Conservation (phyloP, 2,329 filamentous ascomycete species). For the Leptographium radiaticola region DNA sequence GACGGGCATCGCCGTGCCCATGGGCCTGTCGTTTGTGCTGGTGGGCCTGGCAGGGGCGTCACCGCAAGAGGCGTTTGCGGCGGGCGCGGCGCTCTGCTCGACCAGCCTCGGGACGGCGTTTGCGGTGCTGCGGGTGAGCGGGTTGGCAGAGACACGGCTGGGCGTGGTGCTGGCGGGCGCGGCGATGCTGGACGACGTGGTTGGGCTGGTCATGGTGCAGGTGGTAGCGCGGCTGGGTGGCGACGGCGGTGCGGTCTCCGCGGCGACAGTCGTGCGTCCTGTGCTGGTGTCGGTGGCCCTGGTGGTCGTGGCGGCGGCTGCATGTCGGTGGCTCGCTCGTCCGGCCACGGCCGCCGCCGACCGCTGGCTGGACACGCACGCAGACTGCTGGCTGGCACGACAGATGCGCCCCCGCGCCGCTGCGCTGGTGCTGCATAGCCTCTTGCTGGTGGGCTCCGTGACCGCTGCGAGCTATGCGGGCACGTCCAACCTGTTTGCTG, state of each 20-base stretch:
- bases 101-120: slow-evolving; percentile 63
- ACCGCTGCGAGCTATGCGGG: slow-evolving; percentile 43
- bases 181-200: slow-evolving; percentile 73
- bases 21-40: slow-evolving; percentile 52
- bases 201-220: slow-evolving; percentile 65
- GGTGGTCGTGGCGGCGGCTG: slow-evolving; percentile 30
- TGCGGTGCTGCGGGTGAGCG: slow-evolving; percentile 33
- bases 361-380: slow-evolving; percentile 14
- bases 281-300: slow-evolving; percentile 38
- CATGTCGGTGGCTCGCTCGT: slow-evolving; percentile 29
- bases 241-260: slow-evolving; percentile 11
- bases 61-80: slow-evolving; percentile 49
- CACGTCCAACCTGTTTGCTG: slow-evolving; percentile 48
- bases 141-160: slow-evolving; percentile 28
- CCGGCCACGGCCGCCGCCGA: slow-evolving; percentile 27
- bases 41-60: slow-evolving; percentile 32
- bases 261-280: slow-evolving; percentile 28
- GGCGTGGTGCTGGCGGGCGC: slow-evolving; percentile 55
- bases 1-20: slow-evolving; percentile 51
- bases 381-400: slow-evolving; percentile 11
- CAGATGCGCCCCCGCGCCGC: slow-evolving; percentile 19
- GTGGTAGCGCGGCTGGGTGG: slow-evolving; percentile 53
- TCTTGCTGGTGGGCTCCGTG: slow-evolving; percentile 34
- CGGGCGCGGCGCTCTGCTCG: slow-evolving; percentile 60
- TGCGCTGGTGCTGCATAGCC: slow-evolving; percentile 32